A percentile compares a stretch with the other conserved stretches of the same genome.
Evolutionary conservation across 805 yeast genomes (phyloP).

Genomic region (Candida caryicola): DNA sequence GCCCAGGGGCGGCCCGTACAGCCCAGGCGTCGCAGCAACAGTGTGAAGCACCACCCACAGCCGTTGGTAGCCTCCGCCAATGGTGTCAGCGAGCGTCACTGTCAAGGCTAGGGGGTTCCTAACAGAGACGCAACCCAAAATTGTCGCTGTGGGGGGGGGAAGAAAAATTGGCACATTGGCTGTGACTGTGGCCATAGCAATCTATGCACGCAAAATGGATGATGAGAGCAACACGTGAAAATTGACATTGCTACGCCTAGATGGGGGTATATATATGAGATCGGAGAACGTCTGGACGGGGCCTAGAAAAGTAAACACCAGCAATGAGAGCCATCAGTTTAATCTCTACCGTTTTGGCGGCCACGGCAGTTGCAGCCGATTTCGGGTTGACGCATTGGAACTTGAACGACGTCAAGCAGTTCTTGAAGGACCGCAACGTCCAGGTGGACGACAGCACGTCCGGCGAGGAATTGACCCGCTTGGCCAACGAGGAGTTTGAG

Average conservation of each 20-base stretch:
- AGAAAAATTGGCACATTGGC: too few species aligned
- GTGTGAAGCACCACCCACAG: too few species aligned
- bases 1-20: too few species aligned
- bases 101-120: too few species aligned
- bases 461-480: slow-evolving; percentile 19
- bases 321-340: background rate
- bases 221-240: slow-evolving; percentile 1
- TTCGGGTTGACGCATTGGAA: slow-evolving; percentile 5
- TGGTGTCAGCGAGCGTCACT: too few species aligned
- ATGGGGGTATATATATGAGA: too few species aligned
- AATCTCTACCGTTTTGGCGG: background rate
- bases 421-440: slow-evolving; percentile 26
- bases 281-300: too few species aligned
- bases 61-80: too few species aligned
- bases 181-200: slow-evolving; percentile 4
- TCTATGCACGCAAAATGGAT: slow-evolving; percentile 2
- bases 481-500: slow-evolving; percentile 26
- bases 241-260: background rate
- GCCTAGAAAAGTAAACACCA: too few species aligned
- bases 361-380: slow-evolving; percentile 4
- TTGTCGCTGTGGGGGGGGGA: too few species aligned
- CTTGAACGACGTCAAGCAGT: slow-evolving; percentile 24
- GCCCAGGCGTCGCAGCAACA: too few species aligned
- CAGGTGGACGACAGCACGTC: slow-evolving; percentile 19
- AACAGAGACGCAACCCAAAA: too few species aligned